A percentile compares a stretch with the other conserved stretches of the same genome.
Conservation (phyloP, 192 early-diverging fungal genomes). For the Piromyces finnis region DNA sequence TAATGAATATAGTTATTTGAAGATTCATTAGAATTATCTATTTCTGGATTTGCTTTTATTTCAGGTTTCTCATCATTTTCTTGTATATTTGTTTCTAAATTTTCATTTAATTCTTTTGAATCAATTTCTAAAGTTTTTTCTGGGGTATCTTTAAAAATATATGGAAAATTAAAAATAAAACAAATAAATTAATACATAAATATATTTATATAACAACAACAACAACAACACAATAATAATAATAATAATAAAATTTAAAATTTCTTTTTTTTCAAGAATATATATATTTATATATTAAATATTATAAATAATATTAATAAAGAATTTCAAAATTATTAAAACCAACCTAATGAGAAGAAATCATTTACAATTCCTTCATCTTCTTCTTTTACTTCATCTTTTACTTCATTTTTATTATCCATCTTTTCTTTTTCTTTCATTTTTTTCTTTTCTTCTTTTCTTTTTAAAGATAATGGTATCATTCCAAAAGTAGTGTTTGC, state of each 20-base stretch:
- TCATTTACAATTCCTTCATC: neutral
- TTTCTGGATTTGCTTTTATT: neutral
- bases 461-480: neutral
- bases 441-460: neutral
- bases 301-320: too few relatives aligned
- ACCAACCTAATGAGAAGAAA: neutral
- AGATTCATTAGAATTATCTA: neutral
- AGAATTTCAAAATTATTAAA: too few relatives aligned
- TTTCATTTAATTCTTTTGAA: neutral
- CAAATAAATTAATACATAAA: too few relatives aligned
- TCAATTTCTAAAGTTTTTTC: neutral
- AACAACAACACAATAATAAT: too few relatives aligned
- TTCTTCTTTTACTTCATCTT: neutral
- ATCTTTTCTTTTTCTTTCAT: neutral
- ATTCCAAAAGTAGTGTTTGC: neutral
- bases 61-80: neutral
- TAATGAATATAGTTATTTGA: neutral
- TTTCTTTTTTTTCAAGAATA: too few relatives aligned
- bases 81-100: neutral
- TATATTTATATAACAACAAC: too few relatives aligned
- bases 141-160: neutral
- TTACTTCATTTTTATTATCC: neutral
- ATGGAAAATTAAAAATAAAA: too few relatives aligned
- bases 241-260: too few relatives aligned
- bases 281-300: too few relatives aligned